A percentile compares a stretch with the other conserved stretches of the same genome.
These are phyloP conservation scores for Hypoxylon cercidicola DNA, from an alignment of 495 filamentous ascomycete species.

Conservation along the genomic window DNA sequence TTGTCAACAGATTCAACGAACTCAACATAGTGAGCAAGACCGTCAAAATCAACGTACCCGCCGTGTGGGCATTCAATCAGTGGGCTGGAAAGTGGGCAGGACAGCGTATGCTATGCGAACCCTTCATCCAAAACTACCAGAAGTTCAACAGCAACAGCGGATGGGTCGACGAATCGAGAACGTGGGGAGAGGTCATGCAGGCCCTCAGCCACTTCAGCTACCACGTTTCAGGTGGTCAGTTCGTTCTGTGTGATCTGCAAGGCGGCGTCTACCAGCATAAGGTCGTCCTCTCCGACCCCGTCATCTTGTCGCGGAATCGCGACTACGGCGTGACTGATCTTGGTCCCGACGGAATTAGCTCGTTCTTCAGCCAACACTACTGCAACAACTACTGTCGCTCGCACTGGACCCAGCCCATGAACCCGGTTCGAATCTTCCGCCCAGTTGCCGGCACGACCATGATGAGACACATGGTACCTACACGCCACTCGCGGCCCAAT, in stretches of 20 bases:
- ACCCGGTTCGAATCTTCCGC: slow-evolving; percentile 6
- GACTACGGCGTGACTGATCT: slow-evolving; percentile 53
- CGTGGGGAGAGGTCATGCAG: slow-evolving; percentile 51
- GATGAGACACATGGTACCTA: slow-evolving; percentile 18
- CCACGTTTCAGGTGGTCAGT: slow-evolving; percentile 47
- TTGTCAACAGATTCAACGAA: slow-evolving; percentile 51
- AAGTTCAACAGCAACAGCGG: slow-evolving; percentile 59
- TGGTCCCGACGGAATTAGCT: slow-evolving; percentile 47
- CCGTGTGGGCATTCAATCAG: slow-evolving; percentile 37
- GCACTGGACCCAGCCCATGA: slow-evolving; percentile 19
- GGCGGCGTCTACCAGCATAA: slow-evolving; percentile 48
- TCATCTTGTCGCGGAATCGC: slow-evolving; percentile 44
- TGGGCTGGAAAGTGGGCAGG: slow-evolving; percentile 20
- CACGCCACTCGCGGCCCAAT: slow-evolving; percentile 12
- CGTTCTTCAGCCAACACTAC: slow-evolving; percentile 49
- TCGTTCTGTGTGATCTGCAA: slow-evolving; percentile 54
- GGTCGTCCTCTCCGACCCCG: slow-evolving; percentile 49
- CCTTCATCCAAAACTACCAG: slow-evolving; percentile 52
- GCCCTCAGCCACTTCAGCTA: slow-evolving; percentile 58
- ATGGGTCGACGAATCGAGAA: slow-evolving; percentile 38
- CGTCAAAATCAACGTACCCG: slow-evolving; percentile 49
- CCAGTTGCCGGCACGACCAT: slow-evolving; percentile 23
- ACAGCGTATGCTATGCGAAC: slow-evolving; percentile 39
- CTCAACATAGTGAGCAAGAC: slow-evolving; percentile 39
- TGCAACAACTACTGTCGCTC: slow-evolving; percentile 34